Evolutionary conservation across 768 basidiomycete genomes (phyloP).

Genomic region (Coprinopsis sp.): DNA sequence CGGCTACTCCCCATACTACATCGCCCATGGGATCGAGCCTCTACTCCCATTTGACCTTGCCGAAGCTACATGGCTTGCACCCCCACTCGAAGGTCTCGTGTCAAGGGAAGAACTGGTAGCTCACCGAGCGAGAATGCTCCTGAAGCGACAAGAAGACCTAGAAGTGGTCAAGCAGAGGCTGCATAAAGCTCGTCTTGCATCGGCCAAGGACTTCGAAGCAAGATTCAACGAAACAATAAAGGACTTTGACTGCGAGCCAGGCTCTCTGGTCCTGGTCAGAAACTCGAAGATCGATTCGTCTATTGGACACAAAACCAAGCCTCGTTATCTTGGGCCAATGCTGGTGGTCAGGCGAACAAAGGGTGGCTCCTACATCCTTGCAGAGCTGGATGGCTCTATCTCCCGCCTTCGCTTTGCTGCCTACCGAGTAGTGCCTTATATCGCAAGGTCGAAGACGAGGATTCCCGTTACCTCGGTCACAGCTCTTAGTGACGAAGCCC

Average conservation of each 20-base stretch:
- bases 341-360: slow-evolving; percentile 15
- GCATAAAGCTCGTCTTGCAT: slow-evolving; percentile 8
- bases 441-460: too few species aligned
- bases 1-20: slow-evolving; percentile 32
- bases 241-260: slow-evolving; percentile 16
- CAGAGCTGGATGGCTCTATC: too few species aligned
- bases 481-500: too few species aligned
- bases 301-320: slow-evolving; percentile 15
- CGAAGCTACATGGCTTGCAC: slow-evolving; percentile 15
- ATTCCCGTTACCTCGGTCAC: too few species aligned
- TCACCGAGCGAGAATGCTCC: slow-evolving; percentile 18
- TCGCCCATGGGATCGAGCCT: slow-evolving; percentile 30
- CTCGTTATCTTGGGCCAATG: slow-evolving; percentile 23
- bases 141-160: slow-evolving; percentile 21
- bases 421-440: too few species aligned
- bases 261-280: slow-evolving; percentile 27
- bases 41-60: slow-evolving; percentile 26
- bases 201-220: slow-evolving; percentile 22
- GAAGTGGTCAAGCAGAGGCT: slow-evolving; percentile 14
- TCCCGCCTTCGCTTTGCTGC: too few species aligned
- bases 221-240: slow-evolving; percentile 12
- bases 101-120: slow-evolving; percentile 19
- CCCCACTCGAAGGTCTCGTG: slow-evolving; percentile 6
- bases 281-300: slow-evolving; percentile 28
- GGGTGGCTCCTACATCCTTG: slow-evolving; percentile 13